A percentile compares a stretch with the other conserved stretches of the same genome.
Evolutionary conservation across 306 rosid species (phyloP).

Genomic region (Quercus gilva): DNA sequence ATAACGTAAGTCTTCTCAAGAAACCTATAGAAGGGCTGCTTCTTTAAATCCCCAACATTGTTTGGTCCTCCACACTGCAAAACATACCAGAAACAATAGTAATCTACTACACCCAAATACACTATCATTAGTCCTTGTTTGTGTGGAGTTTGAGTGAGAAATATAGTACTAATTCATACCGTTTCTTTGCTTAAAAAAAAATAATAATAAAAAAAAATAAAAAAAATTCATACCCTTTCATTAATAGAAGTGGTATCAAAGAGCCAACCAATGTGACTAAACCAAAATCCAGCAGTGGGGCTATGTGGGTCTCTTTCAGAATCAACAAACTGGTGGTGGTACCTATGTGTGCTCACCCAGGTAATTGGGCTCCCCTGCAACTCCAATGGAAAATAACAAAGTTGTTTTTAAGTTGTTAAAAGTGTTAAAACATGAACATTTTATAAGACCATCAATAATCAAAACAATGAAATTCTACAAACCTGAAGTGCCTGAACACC

Average conservation of each 20-base stretch:
- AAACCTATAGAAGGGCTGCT: slow-evolving; percentile 72
- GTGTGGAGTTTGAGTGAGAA: neutral
- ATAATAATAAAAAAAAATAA: too few relatives aligned
- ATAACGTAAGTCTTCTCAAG: slow-evolving; percentile 55
- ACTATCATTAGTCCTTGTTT: neutral
- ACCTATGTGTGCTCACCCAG: slow-evolving; percentile 93
- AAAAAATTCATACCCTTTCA: slow-evolving; percentile 45
- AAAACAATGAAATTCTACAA: neutral
- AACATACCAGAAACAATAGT: neutral
- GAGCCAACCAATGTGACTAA: slow-evolving; percentile 83
- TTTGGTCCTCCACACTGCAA: slow-evolving; percentile 71
- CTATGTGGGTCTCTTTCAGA: slow-evolving; percentile 92
- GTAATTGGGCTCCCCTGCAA: slow-evolving; percentile 83
- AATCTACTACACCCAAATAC: neutral
- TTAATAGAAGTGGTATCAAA: slow-evolving; percentile 58
- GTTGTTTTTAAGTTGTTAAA: too few relatives aligned
- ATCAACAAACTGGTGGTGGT: slow-evolving; percentile 90
- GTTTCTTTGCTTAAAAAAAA: too few relatives aligned
- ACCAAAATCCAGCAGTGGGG: slow-evolving; percentile 94
- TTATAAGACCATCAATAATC: neutral
- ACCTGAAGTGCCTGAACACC: slow-evolving; percentile 88
- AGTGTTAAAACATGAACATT: neutral
- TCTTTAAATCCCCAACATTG: slow-evolving; percentile 75
- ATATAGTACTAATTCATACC: neutral
- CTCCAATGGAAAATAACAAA: neutral